phyloP scores from a whole-genome alignment of 192 early-diverging fungal genomes.

The Irineochytrium annulatum region DNA sequence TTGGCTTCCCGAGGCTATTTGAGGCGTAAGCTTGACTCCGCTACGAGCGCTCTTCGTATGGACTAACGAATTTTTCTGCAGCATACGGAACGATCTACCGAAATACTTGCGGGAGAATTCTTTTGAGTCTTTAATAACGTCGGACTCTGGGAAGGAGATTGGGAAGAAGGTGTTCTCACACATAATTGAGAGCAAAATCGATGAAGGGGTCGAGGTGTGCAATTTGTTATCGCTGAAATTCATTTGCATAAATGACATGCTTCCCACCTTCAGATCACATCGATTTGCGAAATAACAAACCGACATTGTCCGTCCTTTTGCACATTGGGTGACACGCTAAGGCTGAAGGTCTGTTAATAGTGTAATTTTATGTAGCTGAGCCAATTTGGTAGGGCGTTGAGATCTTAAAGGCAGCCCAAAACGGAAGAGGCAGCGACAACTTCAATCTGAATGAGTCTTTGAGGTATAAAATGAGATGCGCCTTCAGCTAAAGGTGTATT shows the following conservation, averaged over 20 bases:
- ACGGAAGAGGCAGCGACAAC: slow-evolving; percentile 7
- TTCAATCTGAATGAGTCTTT: slow-evolving; percentile 11
- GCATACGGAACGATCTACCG: background rate
- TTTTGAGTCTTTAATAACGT: slow-evolving; percentile 17
- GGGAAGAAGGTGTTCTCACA: slow-evolving; percentile 18
- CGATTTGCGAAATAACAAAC: slow-evolving; percentile 20
- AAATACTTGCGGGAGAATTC: slow-evolving; percentile 11
- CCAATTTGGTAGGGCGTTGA: slow-evolving; percentile 12
- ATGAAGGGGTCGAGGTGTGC: slow-evolving; percentile 8
- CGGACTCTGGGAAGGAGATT: slow-evolving; percentile 4
- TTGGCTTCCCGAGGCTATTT: slow-evolving; percentile 10
- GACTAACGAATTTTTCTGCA: background rate
- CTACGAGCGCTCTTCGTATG: too few relatives aligned
- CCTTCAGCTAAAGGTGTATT: background rate
- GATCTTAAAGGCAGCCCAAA: slow-evolving; percentile 11
- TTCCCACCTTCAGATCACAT: background rate
- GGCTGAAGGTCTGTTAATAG: slow-evolving; percentile 10
- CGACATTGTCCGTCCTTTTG: slow-evolving; percentile 21
- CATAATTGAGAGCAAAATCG: slow-evolving; percentile 20
- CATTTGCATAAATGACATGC: background rate
- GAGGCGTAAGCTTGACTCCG: slow-evolving; percentile 1
- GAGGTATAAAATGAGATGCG: slow-evolving; percentile 3
- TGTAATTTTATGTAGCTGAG: background rate
- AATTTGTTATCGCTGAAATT: background rate
- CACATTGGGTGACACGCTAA: slow-evolving; percentile 15